Base-by-base conservation (phyloP, 768 basidiomycete genomes). In the Russula brevipes region DNA sequence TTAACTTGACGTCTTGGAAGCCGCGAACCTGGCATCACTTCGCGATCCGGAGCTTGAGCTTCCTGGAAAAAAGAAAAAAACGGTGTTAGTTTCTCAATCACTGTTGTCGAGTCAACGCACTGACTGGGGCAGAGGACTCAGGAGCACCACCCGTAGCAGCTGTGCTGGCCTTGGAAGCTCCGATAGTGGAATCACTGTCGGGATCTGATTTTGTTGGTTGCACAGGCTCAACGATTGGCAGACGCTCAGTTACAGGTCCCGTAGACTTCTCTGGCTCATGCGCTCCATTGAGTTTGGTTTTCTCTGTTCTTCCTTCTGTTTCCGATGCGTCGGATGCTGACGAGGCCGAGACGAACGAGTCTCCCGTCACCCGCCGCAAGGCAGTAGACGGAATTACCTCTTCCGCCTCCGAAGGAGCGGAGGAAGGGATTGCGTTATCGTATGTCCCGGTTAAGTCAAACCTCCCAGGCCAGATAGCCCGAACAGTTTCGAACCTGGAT, bases 141-240 rank as follows among this genome's bases (percentile, higher is more conserved):
- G 51, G 33, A 2, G 50, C 54, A 42, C 54, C 51, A 3, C 49
- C 45, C 2, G 61, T 54, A 17, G n/a, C 51, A 38, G 42, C 51
- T 16, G 60, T 56, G 3, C 70, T 65, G 1, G 60, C 68, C 47
- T 66, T 65, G n/a, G 65, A 69, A 3, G 85, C 89, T 24, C 85
- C 89, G 54, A 94, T 91, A 1, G 91, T 94, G 16, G 89, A 91
- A 70, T 94, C 91, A 68, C 88, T 92, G 49, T 91, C 91, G 3
- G 81, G 77, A 66, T 88, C 91, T 14, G 85, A 81, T 67, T 80
- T 85, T 53, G 69, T 65, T 12, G 54, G 52, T 14, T 55, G 58
- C 16, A 56, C 66, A 36, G 58, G 65, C 17, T 42, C 64, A 39
- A 51, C 16, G 35, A 17, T 7, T 46, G 24, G 12, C 17, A 24